Evolutionary conservation across 2,329 filamentous ascomycete genomes (phyloP).

Genomic region (Pseudogymnoascus sp.): DNA sequence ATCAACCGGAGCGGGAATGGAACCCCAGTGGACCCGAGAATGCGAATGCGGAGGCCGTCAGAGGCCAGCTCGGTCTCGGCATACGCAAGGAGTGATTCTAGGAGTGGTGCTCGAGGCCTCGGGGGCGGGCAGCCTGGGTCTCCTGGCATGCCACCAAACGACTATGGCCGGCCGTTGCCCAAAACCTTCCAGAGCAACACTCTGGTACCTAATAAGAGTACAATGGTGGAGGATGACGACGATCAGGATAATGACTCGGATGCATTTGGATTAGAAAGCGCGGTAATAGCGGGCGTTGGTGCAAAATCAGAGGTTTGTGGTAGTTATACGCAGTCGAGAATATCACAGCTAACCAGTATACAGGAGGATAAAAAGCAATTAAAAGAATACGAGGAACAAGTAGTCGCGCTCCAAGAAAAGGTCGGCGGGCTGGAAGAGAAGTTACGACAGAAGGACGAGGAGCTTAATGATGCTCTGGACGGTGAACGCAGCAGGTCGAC

Average conservation of each 20-base stretch:
- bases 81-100: slow-evolving; percentile 30
- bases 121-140: slow-evolving; percentile 43
- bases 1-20: slow-evolving; percentile 49
- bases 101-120: slow-evolving; percentile 32
- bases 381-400: slow-evolving; percentile 71
- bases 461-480: slow-evolving; percentile 53
- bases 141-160: slow-evolving; percentile 50
- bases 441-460: slow-evolving; percentile 63
- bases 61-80: slow-evolving; percentile 48
- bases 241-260: slow-evolving; percentile 68
- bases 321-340: slow-evolving; percentile 5
- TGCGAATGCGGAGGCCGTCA: slow-evolving; percentile 32
- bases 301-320: slow-evolving; percentile 35
- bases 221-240: slow-evolving; percentile 92
- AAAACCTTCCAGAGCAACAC: slow-evolving; percentile 94
- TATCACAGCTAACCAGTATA: slow-evolving; percentile 17
- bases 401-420: slow-evolving; percentile 66
- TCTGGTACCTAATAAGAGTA: slow-evolving; percentile 95
- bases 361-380: slow-evolving; percentile 63
- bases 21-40: slow-evolving; percentile 46
- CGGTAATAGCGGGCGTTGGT: slow-evolving; percentile 29
- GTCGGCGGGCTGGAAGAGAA: slow-evolving; percentile 62
- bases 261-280: slow-evolving; percentile 51
- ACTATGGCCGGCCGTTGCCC: slow-evolving; percentile 67
- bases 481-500: slow-evolving; percentile 47